phyloP scores from a whole-genome alignment of 116 monocot genomes.

The Dioscorea cayenensis region DNA sequence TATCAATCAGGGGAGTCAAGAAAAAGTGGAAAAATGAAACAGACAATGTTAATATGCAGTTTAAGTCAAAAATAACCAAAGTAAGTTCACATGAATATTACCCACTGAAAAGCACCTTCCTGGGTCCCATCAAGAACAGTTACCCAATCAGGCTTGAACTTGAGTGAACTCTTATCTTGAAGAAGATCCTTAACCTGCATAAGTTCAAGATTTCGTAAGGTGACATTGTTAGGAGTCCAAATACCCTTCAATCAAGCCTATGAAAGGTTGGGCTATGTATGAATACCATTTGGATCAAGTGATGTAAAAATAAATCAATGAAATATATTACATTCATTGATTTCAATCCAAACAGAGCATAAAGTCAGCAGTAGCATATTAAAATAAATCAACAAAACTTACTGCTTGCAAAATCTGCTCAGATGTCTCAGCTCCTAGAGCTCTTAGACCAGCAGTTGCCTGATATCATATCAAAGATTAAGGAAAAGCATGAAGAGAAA shows the following conservation, averaged over 20 bases:
- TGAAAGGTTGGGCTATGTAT: too few species aligned
- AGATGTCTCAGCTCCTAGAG: constrained; percentile 69
- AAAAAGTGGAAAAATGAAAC: too few species aligned
- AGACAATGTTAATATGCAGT: neutral
- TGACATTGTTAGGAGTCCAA: too few species aligned
- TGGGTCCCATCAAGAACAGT: constrained; percentile 88
- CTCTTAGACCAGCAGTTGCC: constrained; percentile 92
- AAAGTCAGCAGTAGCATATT: neutral
- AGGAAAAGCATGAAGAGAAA: neutral
- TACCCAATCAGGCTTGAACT: constrained; percentile 64
- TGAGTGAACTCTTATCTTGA: constrained; percentile 65
- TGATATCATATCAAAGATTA: constrained; percentile 24
- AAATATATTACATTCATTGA: neutral
- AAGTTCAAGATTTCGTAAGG: neutral
- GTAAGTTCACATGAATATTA: constrained; percentile 16
- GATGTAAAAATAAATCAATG: too few species aligned
- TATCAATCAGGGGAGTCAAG: neutral
- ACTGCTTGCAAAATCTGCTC: constrained; percentile 81
- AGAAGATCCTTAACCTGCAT: constrained; percentile 75
- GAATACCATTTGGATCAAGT: too few species aligned
- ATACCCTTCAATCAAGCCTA: too few species aligned
- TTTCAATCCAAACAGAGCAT: too few species aligned
- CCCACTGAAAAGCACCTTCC: constrained; percentile 92
- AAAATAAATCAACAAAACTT: constrained; percentile 8
- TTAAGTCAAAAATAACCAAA: neutral